phyloP scores from a whole-genome alignment of 495 filamentous ascomycete genomes.

The Jackrogersella multiformis region DNA sequence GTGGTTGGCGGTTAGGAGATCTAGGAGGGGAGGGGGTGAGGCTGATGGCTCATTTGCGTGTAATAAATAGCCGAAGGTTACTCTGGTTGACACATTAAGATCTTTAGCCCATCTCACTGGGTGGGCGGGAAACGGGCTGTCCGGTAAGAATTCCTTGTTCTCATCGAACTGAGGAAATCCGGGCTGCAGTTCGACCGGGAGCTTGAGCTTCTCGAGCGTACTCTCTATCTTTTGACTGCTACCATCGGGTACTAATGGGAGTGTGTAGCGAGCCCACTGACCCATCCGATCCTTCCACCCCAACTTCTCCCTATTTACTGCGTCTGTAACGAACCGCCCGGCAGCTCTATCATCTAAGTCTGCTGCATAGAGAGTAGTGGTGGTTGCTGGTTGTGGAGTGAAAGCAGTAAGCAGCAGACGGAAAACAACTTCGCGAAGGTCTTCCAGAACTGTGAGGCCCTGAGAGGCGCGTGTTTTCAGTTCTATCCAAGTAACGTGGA shows the following conservation, averaged over 20 bases:
- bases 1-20: slow-evolving; percentile 24
- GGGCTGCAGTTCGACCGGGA: slow-evolving; percentile 25
- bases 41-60: slow-evolving; percentile 30
- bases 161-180: not conserved
- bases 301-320: slow-evolving; percentile 43
- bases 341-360: not conserved
- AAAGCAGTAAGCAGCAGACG: slow-evolving; percentile 56
- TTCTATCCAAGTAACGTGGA: slow-evolving; percentile 55
- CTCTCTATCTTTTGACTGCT: not conserved
- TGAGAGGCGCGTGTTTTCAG: slow-evolving; percentile 23
- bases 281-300: slow-evolving; percentile 55
- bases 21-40: slow-evolving; percentile 6
- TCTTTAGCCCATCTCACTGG: slow-evolving; percentile 43
- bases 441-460: slow-evolving; percentile 32
- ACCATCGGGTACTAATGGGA: slow-evolving; percentile 20
- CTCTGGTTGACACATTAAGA: slow-evolving; percentile 44
- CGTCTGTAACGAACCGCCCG: slow-evolving; percentile 44
- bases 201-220: slow-evolving; percentile 20
- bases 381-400: slow-evolving; percentile 36
- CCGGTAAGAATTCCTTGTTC: not conserved
- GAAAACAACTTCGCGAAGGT: slow-evolving; percentile 49
- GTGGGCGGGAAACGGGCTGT: not conserved
- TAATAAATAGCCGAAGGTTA: slow-evolving; percentile 55
- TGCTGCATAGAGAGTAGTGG: slow-evolving; percentile 23
- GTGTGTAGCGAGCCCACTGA: slow-evolving; percentile 51